Conservation (phyloP, 441 rosid species). For the Euphorbia schlechtendalii region DNA sequence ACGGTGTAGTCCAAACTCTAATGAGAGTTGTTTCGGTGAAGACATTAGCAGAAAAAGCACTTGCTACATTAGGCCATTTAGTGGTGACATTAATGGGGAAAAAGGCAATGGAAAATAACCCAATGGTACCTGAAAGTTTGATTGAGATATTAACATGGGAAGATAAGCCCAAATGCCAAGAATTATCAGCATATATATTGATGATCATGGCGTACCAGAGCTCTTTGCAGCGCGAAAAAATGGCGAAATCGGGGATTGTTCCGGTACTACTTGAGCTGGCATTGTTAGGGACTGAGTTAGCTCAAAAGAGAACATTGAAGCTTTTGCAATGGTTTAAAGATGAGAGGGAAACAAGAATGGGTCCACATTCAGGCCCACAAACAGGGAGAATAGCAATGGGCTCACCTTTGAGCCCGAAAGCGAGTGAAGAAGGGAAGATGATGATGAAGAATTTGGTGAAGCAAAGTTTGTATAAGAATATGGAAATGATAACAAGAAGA, state of each 20-base stretch:
- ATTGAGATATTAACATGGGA: slow-evolving; percentile 87
- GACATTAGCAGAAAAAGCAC: slow-evolving; percentile 53
- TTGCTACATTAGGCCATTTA: slow-evolving; percentile 63
- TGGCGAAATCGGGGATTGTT: slow-evolving; percentile 75
- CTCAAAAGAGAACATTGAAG: slow-evolving; percentile 79
- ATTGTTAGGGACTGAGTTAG: slow-evolving; percentile 60
- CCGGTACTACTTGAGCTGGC: slow-evolving; percentile 63
- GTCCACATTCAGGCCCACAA: slow-evolving; percentile 95
- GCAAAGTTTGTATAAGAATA: slow-evolving; percentile 76
- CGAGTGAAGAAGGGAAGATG: slow-evolving; percentile 55
- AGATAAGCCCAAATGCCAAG: slow-evolving; percentile 79
- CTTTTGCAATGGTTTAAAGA: slow-evolving; percentile 89
- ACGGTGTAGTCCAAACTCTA: slow-evolving; percentile 42
- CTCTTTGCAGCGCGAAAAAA: slow-evolving; percentile 51
- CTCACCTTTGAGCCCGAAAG: slow-evolving; percentile 50
- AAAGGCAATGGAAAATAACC: slow-evolving; percentile 56
- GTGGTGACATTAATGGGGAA: slow-evolving; percentile 71
- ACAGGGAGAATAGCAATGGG: slow-evolving; percentile 42
- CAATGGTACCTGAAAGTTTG: slow-evolving; percentile 47
- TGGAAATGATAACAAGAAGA: slow-evolving; percentile 79
- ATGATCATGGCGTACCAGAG: slow-evolving; percentile 91
- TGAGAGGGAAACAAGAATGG: slow-evolving; percentile 67
- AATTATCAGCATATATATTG: slow-evolving; percentile 60
- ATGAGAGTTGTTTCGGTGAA: slow-evolving; percentile 39
- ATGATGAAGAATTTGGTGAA: slow-evolving; percentile 76